Evolutionary conservation across 2,329 filamentous ascomycete genomes (phyloP).

Genomic region (Metarhizium sp.): DNA sequence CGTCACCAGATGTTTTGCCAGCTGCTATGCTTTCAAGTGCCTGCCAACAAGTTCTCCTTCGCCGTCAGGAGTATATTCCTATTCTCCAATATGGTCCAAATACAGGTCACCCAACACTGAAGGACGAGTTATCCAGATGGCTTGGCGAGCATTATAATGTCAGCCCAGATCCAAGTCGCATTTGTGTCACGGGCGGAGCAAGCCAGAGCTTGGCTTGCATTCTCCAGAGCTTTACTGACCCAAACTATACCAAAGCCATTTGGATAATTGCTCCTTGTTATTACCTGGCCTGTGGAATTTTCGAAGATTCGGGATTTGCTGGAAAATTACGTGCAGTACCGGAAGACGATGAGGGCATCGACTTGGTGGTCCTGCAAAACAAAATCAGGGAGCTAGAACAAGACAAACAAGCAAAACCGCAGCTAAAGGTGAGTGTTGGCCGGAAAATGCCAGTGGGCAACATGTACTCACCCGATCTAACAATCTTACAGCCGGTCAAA

Average conservation of each 20-base stretch:
- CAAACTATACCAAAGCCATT: constrained; percentile 60
- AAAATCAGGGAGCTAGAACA: constrained; percentile 21
- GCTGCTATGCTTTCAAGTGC: constrained; percentile 51
- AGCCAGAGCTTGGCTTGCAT: constrained; percentile 73
- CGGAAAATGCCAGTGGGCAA: not conserved
- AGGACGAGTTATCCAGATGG: constrained; percentile 61
- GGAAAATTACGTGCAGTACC: constrained; percentile 58
- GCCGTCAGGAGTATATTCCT: constrained; percentile 43
- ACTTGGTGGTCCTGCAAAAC: constrained; percentile 43
- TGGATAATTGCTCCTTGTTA: constrained; percentile 82
- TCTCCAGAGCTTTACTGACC: constrained; percentile 73
- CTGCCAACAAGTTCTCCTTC: constrained; percentile 49
- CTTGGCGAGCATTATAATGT: constrained; percentile 51
- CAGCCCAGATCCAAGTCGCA: constrained; percentile 40
- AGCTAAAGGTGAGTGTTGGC: constrained; percentile 1
- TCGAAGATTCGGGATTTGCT: constrained; percentile 69
- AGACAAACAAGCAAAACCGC: constrained; percentile 11
- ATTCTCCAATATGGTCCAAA: constrained; percentile 77
- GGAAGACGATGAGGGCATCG: constrained; percentile 70
- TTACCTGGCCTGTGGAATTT: constrained; percentile 75
- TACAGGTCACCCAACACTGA: constrained; percentile 60
- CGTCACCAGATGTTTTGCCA: constrained; percentile 54
- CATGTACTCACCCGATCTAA: not conserved
- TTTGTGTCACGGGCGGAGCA: constrained; percentile 78
- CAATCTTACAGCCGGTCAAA: constrained; percentile 41